Evolutionary conservation across 2,329 filamentous ascomycete genomes (phyloP).

Genomic region (Mycogone perniciosa): DNA sequence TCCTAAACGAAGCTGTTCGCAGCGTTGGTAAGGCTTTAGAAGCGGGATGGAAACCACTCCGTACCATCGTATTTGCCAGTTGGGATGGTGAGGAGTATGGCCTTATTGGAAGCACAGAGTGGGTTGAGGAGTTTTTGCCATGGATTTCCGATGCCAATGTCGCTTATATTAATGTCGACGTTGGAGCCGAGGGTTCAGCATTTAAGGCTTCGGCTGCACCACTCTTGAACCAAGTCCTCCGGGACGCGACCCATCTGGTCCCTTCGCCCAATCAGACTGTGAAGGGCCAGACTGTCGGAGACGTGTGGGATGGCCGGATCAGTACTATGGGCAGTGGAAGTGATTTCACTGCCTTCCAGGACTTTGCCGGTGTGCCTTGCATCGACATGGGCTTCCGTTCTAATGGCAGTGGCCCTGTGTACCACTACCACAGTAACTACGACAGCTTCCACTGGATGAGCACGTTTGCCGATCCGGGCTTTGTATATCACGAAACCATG

Average conservation of each 20-base stretch:
- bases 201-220: slow-evolving; percentile 65
- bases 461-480: slow-evolving; percentile 64
- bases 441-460: slow-evolving; percentile 89
- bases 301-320: slow-evolving; percentile 59
- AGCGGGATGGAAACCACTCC: slow-evolving; percentile 54
- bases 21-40: slow-evolving; percentile 66
- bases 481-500: slow-evolving; percentile 60
- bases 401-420: slow-evolving; percentile 46
- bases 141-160: slow-evolving; percentile 70
- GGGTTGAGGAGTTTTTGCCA: slow-evolving; percentile 83
- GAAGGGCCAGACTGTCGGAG: slow-evolving; percentile 60
- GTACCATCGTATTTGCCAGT: slow-evolving; percentile 84
- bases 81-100: slow-evolving; percentile 85
- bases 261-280: slow-evolving; percentile 73
- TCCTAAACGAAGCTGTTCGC: slow-evolving; percentile 71
- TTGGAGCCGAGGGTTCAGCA: slow-evolving; percentile 58
- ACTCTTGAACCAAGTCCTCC: slow-evolving; percentile 65
- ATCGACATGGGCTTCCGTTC: slow-evolving; percentile 56
- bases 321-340: slow-evolving; percentile 64
- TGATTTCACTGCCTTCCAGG: slow-evolving; percentile 70
- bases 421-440: slow-evolving; percentile 88
- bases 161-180: slow-evolving; percentile 82
- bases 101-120: slow-evolving; percentile 80
- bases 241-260: slow-evolving; percentile 58
- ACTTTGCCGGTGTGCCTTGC: slow-evolving; percentile 61